Percentiles rank a stretch among this genome's conserved stretches.
Conservation (phyloP, 768 basidiomycete genomes). For the Xerocomellus intermedius region DNA sequence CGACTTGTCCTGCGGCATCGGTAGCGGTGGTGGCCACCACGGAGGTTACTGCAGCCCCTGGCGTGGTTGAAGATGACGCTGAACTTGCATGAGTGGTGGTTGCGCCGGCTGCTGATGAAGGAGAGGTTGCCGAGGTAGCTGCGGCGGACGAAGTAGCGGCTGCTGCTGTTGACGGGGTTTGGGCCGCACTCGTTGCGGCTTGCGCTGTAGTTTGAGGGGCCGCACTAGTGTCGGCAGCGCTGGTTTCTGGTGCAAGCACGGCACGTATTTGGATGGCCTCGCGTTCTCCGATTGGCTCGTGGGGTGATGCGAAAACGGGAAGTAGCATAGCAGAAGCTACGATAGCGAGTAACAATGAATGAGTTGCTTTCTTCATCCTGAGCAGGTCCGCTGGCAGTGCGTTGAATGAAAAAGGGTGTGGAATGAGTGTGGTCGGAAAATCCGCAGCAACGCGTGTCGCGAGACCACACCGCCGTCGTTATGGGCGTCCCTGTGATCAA, state of each 20-base stretch:
- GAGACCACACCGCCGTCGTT: conserved; percentile 11
- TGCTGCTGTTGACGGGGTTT: conserved; percentile 1
- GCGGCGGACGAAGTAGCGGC: conserved; percentile 13
- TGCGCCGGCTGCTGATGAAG: conserved; percentile 4
- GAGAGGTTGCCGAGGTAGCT: not conserved
- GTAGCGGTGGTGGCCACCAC: conserved; percentile 26
- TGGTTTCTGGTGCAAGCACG: not conserved
- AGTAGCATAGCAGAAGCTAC: conserved; percentile 28
- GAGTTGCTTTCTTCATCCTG: conserved; percentile 24
- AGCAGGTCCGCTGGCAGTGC: conserved; percentile 9
- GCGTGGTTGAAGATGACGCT: not conserved
- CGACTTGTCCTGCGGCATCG: conserved; percentile 26
- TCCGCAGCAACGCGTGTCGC: conserved; percentile 21
- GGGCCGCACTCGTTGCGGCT: not conserved
- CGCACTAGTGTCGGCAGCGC: not conserved
- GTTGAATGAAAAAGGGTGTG: conserved; percentile 3
- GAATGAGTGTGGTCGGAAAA: conserved; percentile 27
- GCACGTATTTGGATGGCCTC: conserved; percentile 18
- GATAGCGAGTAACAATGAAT: conserved; percentile 28
- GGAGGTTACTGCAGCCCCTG: not conserved
- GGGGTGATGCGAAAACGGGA: conserved; percentile 23
- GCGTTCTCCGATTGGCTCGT: conserved; percentile 16
- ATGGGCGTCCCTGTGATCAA: conserved; percentile 1
- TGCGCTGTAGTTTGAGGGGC: not conserved
- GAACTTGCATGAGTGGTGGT: conserved; percentile 5